Percentiles rank a stretch among this genome's conserved stretches.
Conservation (phyloP, 768 basidiomycete genomes). For the Panaeolus cyanescens region DNA sequence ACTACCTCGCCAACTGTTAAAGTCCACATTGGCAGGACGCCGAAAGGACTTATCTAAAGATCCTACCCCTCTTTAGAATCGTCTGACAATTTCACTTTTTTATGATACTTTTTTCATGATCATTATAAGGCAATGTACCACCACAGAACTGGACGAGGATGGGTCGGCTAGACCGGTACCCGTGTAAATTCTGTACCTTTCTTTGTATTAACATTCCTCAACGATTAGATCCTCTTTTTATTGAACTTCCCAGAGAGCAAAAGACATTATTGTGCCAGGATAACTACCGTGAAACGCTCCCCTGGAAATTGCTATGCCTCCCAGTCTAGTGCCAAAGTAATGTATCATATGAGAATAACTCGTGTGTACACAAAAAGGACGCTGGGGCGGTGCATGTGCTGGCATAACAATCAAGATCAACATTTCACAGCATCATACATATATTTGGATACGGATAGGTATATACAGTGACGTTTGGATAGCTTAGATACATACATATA, state of each 20-base stretch:
- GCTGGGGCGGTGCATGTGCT: not conserved
- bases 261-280: not conserved
- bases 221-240: not conserved
- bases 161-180: not conserved
- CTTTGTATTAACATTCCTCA: not conserved
- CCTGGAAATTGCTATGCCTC: not conserved
- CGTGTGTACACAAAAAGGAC: not conserved
- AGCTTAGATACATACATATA: not conserved
- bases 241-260: not conserved
- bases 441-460: not conserved
- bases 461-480: not conserved
- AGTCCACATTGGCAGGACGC: not conserved
- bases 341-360: not conserved
- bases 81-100: not conserved
- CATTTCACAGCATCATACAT: not conserved
- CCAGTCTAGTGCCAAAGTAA: not conserved
- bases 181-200: not conserved
- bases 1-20: slow-evolving; percentile 38
- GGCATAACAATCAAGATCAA: not conserved
- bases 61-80: too few relatives aligned
- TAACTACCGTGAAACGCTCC: not conserved
- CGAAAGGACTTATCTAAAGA: not conserved
- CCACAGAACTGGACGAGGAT: not conserved
- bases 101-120: not conserved
- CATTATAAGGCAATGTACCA: not conserved